These are phyloP conservation scores for Tanacetum coccineum DNA, from an alignment of 129 eudicot genomes.

Conservation along the genomic window DNA sequence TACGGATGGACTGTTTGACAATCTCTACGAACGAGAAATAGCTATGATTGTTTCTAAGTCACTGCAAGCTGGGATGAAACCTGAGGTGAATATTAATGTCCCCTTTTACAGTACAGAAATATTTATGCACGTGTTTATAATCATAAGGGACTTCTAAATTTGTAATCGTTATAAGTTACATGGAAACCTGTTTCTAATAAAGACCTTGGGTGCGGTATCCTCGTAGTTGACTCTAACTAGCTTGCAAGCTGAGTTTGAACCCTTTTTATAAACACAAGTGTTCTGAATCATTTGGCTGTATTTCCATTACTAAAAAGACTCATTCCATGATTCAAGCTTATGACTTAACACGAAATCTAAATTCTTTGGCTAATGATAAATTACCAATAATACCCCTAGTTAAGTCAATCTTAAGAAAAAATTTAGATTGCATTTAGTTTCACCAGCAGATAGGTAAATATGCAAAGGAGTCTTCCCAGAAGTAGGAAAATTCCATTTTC, in stretches of 20 bases:
- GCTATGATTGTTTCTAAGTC: constrained; percentile 51
- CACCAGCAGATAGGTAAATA: background rate
- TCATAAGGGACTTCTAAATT: background rate
- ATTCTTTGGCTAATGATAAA: no score
- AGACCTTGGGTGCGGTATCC: background rate
- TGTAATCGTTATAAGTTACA: background rate
- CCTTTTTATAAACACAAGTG: no score
- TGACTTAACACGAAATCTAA: background rate
- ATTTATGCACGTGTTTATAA: background rate
- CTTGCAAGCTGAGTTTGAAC: constrained; percentile 3
- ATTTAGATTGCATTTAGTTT: background rate
- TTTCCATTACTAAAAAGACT: background rate
- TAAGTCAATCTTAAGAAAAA: background rate
- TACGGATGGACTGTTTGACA: constrained; percentile 94
- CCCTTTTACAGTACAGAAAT: background rate
- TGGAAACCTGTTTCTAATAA: background rate
- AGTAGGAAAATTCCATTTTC: background rate
- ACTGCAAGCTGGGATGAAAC: constrained; percentile 43
- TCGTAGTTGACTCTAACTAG: background rate
- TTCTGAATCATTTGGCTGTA: background rate
- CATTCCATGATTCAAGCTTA: background rate
- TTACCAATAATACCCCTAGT: background rate
- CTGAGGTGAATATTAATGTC: constrained; percentile 38
- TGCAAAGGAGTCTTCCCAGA: background rate
- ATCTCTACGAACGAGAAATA: constrained; percentile 75